phyloP scores from a whole-genome alignment of 441 rosid species.

The Brassica hybrid region DNA sequence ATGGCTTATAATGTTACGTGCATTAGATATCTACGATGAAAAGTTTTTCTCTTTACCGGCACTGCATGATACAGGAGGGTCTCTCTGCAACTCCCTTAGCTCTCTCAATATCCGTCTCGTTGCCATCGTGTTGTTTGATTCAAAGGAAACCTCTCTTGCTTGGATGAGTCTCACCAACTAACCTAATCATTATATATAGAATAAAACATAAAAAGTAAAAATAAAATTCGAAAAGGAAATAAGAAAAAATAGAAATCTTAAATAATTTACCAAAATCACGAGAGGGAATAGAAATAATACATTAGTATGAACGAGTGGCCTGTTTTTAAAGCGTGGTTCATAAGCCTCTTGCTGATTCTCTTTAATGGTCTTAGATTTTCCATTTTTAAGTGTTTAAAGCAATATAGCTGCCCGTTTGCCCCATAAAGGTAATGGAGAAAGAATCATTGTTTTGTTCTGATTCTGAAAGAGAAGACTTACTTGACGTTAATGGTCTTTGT shows the following conservation, averaged over 20 bases:
- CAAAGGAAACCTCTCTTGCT: neutral
- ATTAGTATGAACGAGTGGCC: neutral
- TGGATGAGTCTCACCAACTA: neutral
- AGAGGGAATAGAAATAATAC: neutral
- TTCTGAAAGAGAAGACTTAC: conserved; percentile 3
- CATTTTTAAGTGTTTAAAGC: neutral
- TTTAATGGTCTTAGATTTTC: neutral
- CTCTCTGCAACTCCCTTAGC: conserved; percentile 4
- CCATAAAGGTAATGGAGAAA: conserved; percentile 9
- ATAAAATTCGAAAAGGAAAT: neutral
- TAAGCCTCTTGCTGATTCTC: conserved; percentile 3
- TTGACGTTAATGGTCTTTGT: neutral
- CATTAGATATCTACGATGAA: neutral
- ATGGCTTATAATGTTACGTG: conserved; percentile 4
- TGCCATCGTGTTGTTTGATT: neutral
- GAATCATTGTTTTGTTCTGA: neutral
- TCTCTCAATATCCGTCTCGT: neutral
- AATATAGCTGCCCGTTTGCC: neutral
- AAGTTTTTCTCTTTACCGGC: neutral
- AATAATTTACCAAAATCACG: neutral
- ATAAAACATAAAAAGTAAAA: neutral
- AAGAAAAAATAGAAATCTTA: neutral
- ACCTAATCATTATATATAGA: neutral
- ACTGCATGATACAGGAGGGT: conserved; percentile 2
- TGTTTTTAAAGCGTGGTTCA: neutral